Evolutionary conservation across 2,329 filamentous ascomycete species (phyloP), one percentile per base, ranked within the genome.

Genomic region (Fusarium pseudograminearum): DNA sequence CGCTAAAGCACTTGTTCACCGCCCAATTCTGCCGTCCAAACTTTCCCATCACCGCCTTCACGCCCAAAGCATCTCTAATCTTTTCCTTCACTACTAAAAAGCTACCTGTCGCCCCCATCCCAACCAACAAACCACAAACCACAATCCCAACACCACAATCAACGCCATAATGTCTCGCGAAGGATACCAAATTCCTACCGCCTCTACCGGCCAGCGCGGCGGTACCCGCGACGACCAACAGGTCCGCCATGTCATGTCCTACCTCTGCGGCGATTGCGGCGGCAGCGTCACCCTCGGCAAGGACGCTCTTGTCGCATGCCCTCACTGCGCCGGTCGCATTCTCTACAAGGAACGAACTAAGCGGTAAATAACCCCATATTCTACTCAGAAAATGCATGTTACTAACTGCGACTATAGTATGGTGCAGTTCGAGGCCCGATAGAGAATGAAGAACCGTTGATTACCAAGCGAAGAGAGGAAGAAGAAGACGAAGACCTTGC

Each of bases 261-360:
- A 83, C 71, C 73, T 81, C 50, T 83, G 81, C 76, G 81, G 81
- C 69, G 81, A 83, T 78, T 83, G 82, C 76, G 81, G 81, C 50
- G 78, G 78, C 55, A 77, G 75, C 76, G 79, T 80, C 65, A 78
- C 78, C 58, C 79, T 82, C 70, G 74, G 75, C 62, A 80, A 81
- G 76, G 82, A 83, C 62, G 86, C 86, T 50, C 84, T 88, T n/a
- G 80, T 82, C 51, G 80, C 80, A 24, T 82, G 81, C 71, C 78
- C 80, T 60, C 80, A 82, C 68, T 99, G 96, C 80, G 96, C 96
- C 10, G 96, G 97, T 77, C 90, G 96, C 71, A 94, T 99, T 66
- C 83, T 99, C 73, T 98, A 98, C 83, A 99, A 99, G 88, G 93
- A 98, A 88, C 85, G 96, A 78, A 99, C 96, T 45, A 98, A 97